Percentiles rank a stretch among this genome's conserved stretches.
These are phyloP conservation scores for Talaromyces trachyspermus DNA, from an alignment of 495 filamentous ascomycete species.

Conservation along the genomic window DNA sequence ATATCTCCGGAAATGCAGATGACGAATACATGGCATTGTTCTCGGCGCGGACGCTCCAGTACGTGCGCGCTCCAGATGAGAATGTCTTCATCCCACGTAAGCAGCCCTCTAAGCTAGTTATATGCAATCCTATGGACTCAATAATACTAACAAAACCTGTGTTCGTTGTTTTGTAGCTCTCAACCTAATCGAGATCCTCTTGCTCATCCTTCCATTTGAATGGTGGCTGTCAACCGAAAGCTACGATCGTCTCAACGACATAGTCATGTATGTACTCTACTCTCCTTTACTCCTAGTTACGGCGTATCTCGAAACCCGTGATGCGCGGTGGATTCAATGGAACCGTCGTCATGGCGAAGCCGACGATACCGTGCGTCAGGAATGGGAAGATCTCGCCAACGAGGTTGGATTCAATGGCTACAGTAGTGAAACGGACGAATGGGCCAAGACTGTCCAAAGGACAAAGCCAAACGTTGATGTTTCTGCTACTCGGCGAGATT, in stretches of 20 bases:
- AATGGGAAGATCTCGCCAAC: constrained; percentile 79
- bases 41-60: constrained; percentile 87
- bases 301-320: constrained; percentile 63
- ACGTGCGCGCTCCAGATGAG: constrained; percentile 92
- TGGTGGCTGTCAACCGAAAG: constrained; percentile 74
- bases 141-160: background rate
- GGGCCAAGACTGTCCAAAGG: constrained; percentile 66
- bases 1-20: constrained; percentile 88
- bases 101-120: constrained; percentile 12
- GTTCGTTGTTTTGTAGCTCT: constrained; percentile 40
- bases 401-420: constrained; percentile 72
- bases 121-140: background rate
- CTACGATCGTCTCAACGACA: constrained; percentile 78
- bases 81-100: constrained; percentile 89
- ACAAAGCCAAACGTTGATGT: constrained; percentile 70
- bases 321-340: constrained; percentile 56
- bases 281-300: constrained; percentile 75
- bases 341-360: constrained; percentile 76
- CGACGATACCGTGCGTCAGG: constrained; percentile 83
- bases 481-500: constrained; percentile 62
- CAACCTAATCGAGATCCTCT: constrained; percentile 85
- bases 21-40: constrained; percentile 93
- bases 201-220: constrained; percentile 74
- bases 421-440: constrained; percentile 49
- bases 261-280: constrained; percentile 81